Evolutionary conservation across 2,329 filamentous ascomycete genomes (phyloP).

Genomic region (Xylariaceae sp.): DNA sequence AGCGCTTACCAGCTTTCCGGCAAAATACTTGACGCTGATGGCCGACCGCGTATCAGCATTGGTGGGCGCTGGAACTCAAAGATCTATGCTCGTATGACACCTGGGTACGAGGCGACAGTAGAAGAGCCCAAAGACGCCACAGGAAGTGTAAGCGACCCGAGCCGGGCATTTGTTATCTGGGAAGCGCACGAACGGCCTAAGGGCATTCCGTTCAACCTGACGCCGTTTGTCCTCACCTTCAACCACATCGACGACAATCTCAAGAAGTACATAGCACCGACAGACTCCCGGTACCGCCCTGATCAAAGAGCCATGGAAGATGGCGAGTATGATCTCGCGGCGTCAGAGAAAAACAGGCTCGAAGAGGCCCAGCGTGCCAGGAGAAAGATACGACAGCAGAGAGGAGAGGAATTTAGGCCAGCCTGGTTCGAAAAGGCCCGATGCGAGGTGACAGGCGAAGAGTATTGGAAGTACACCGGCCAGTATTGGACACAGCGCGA

Average conservation of each 20-base stretch:
- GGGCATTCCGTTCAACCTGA: conserved; percentile 95
- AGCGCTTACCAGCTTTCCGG: conserved; percentile 89
- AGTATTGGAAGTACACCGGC: conserved; percentile 88
- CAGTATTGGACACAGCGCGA: conserved; percentile 84
- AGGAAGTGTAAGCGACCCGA: conserved; percentile 67
- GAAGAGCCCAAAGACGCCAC: conserved; percentile 60
- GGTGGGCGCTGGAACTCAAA: conserved; percentile 98
- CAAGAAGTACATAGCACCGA: conserved; percentile 79
- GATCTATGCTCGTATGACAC: conserved; percentile 90
- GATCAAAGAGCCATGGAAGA: conserved; percentile 99
- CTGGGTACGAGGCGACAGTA: conserved; percentile 81
- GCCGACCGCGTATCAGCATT: conserved; percentile 85
- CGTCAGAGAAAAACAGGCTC: conserved; percentile 89
- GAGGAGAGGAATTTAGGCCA: conserved; percentile 80
- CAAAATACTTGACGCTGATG: conserved; percentile 79
- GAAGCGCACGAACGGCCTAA: conserved; percentile 80
- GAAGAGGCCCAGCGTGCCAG: conserved; percentile 89
- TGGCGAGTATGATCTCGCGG: conserved; percentile 93
- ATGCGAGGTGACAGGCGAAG: conserved; percentile 82
- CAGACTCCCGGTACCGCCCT: conserved; percentile 88
- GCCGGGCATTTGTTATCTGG: conserved; percentile 89
- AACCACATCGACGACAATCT: conserved; percentile 92
- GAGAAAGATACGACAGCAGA: conserved; percentile 73
- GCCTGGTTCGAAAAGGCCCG: conserved; percentile 81
- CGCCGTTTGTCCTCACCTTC: conserved; percentile 91